Base-by-base conservation (phyloP, 2,329 filamentous ascomycete species). In the Botryotinia calthae region DNA sequence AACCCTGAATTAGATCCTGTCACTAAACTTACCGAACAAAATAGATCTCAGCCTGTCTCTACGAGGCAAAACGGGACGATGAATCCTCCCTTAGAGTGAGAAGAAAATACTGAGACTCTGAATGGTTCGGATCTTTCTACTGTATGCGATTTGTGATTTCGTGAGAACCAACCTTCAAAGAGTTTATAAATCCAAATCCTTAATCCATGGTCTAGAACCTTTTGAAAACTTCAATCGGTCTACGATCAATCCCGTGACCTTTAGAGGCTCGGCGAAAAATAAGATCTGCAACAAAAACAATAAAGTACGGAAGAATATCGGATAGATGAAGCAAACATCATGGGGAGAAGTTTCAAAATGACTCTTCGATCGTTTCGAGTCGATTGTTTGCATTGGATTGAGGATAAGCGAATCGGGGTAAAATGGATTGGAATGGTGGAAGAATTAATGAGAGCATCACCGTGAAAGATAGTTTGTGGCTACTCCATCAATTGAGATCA, bases 241-340 rank as follows among this genome's bases (percentile, higher is more conserved):
- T 46, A 25, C 16, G 6, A 34, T 6, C 37, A 42, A 44, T 40
- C 44, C 9, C 18, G 34, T 42, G 64, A 56, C 3, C 42, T 51
- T 28, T 51, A 56, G 59, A 71, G 46, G 31, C 69, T 71, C 42
- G 59, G 59, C 46, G 28, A 51, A 56, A 71, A 56, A 42, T 70
- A 31, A 34, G 69, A 65, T 71, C 46, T 71, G 69, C 69, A 71
- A 71, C 69, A 71, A 42, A 65, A 62, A 42, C 22, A 9, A 37
- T 4, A 34, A 42, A 51, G 25, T 54, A 31, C 46, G 59, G 59
- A 54, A 34, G 37, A 62, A 71, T 40, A n/a, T 65, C 69, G 69
- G 69, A 34, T 56, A 56, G 46, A 40, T 71, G 59, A 54, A 42
- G 59, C 46, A 40, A 42, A 63, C 18, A 59, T 51, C 42, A 10